These are phyloP conservation scores for Podaxis rugospora DNA, from an alignment of 768 basidiomycete species.

Conservation along the genomic window DNA sequence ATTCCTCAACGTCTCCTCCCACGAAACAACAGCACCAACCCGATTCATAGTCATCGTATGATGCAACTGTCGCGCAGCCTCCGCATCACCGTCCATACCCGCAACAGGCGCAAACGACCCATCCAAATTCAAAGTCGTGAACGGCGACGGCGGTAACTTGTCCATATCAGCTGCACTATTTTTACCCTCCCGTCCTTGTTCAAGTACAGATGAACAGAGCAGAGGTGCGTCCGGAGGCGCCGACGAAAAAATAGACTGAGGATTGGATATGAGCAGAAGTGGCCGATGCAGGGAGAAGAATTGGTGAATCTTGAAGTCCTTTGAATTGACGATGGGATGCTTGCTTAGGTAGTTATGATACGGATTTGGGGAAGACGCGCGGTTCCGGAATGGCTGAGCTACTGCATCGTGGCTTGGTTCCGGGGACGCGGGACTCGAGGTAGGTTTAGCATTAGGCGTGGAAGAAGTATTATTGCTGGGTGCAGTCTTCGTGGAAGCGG, in stretches of 20 bases:
- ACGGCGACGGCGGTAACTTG: constrained; percentile 15
- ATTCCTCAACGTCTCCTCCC: constrained; percentile 63
- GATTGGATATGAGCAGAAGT: constrained; percentile 63
- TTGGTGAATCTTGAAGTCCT: constrained; percentile 76
- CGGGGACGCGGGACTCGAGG: constrained; percentile 7
- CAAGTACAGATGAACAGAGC: neutral
- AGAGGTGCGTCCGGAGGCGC: constrained; percentile 23
- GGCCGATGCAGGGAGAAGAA: constrained; percentile 84
- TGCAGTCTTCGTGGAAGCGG: constrained; percentile 7
- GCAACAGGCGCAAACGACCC: constrained; percentile 36
- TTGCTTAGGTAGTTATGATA: constrained; percentile 18
- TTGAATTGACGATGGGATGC: constrained; percentile 57
- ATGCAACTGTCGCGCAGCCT: constrained; percentile 76
- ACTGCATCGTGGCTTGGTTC: constrained; percentile 14
- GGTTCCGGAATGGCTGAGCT: constrained; percentile 12
- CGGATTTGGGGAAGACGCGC: constrained; percentile 9
- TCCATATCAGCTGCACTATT: neutral
- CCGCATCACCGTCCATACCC: constrained; percentile 69
- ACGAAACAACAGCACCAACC: constrained; percentile 56
- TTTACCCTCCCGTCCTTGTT: neutral
- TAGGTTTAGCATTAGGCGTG: neutral
- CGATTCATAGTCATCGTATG: constrained; percentile 66
- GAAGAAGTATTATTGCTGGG: constrained; percentile 11
- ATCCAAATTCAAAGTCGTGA: constrained; percentile 15
- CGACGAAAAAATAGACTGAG: constrained; percentile 46